Percentiles rank a stretch among this genome's conserved stretches.
phyloP scores from a whole-genome alignment of 257 asterid species.

The Nicotiana tabacum region DNA sequence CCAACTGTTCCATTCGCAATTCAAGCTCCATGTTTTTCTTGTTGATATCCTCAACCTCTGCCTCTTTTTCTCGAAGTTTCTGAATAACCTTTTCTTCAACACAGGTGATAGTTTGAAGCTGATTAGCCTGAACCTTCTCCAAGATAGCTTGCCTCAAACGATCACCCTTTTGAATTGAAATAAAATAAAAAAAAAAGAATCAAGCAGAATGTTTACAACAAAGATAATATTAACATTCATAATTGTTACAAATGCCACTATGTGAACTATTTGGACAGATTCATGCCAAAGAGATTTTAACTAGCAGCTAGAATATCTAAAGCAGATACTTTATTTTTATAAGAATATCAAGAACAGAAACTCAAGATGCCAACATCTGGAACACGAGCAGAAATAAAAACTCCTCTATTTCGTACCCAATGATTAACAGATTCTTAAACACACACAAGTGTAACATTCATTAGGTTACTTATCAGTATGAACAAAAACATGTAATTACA shows the following conservation, averaged over 20 bases:
- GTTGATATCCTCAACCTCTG: slow-evolving; percentile 69
- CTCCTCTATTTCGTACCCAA: neutral
- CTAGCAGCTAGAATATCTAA: neutral
- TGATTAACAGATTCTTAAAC: neutral
- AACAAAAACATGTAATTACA: neutral
- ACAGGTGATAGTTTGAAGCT: slow-evolving; percentile 71
- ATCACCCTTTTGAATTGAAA: slow-evolving; percentile 52
- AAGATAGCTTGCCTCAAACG: slow-evolving; percentile 65
- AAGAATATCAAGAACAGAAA: neutral
- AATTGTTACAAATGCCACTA: neutral
- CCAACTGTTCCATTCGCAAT: slow-evolving; percentile 56
- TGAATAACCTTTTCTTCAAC: slow-evolving; percentile 71
- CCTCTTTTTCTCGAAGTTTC: slow-evolving; percentile 72
- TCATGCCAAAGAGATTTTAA: neutral
- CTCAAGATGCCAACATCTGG: neutral
- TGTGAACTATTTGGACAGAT: neutral
- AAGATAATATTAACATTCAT: neutral
- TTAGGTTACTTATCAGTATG: neutral
- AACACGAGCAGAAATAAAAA: neutral
- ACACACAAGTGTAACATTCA: neutral
- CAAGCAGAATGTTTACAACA: neutral
- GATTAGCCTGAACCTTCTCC: slow-evolving; percentile 79
- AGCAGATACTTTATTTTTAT: neutral
- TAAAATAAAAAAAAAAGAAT: neutral
- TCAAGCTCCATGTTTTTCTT: slow-evolving; percentile 80